Conservation (phyloP, 1,139 yeast genomes). For the Kodamaea ohmeri region DNA sequence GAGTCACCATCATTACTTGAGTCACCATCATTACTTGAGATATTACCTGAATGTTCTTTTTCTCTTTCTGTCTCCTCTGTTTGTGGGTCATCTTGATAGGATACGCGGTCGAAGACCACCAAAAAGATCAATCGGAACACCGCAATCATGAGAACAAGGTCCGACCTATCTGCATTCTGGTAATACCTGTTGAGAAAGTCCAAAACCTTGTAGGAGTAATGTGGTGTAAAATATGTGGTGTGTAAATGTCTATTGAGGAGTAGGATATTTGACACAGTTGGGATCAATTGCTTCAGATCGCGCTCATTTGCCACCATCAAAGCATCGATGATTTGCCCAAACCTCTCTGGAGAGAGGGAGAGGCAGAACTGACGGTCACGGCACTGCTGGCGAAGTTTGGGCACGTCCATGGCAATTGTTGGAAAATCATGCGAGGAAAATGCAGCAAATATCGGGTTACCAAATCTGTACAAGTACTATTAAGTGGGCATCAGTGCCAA, state of each 20-base stretch:
- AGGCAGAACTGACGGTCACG: conserved; percentile 23
- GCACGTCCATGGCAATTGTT: too few species aligned
- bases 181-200: conserved; percentile 17
- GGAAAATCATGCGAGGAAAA: too few species aligned
- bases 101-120: conserved; percentile 24
- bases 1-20: too few species aligned
- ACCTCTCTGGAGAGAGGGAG: conserved; percentile 16
- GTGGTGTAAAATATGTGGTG: conserved; percentile 20
- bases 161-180: conserved; percentile 5
- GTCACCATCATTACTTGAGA: too few species aligned
- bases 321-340: conserved; percentile 18
- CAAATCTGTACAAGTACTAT: too few species aligned
- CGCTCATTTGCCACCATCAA: conserved; percentile 6
- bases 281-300: conserved; percentile 21
- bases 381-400: conserved; percentile 19
- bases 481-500: too few species aligned
- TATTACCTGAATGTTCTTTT: neutral
- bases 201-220: conserved; percentile 19
- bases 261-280: conserved; percentile 27
- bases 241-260: conserved; percentile 27
- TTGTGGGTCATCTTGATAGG: conserved; percentile 4
- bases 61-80: neutral
- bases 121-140: conserved; percentile 28
- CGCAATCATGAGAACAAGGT: conserved; percentile 21
- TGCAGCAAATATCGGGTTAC: too few species aligned